phyloP scores from a whole-genome alignment of 2,329 filamentous ascomycete genomes.

The Ophiostoma triangulosporum region DNA sequence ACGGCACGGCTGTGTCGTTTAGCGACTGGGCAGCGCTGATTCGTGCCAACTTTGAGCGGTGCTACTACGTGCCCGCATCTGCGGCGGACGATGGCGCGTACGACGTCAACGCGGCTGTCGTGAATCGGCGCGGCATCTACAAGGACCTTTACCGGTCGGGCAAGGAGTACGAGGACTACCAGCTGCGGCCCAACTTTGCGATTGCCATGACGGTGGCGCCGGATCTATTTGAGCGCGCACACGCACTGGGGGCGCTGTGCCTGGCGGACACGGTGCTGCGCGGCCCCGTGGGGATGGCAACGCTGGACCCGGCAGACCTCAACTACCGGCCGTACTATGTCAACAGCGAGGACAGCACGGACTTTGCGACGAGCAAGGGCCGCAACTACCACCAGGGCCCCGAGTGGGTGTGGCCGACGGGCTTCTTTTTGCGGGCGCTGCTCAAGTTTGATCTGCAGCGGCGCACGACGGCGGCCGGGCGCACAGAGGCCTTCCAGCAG shows the following conservation, averaged over 20 bases:
- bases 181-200: conserved; percentile 84
- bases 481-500: conserved; percentile 86
- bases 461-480: conserved; percentile 48
- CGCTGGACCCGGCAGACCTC: conserved; percentile 77
- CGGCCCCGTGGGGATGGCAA: conserved; percentile 89
- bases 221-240: conserved; percentile 64
- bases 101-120: conserved; percentile 62
- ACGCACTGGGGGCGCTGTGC: conserved; percentile 68
- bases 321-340: conserved; percentile 93
- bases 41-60: conserved; percentile 77
- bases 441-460: conserved; percentile 79
- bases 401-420: conserved; percentile 96
- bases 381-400: conserved; percentile 97
- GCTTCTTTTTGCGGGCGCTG: conserved; percentile 85
- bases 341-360: conserved; percentile 83
- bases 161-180: conserved; percentile 96
- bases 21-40: conserved; percentile 67
- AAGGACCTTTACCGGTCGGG: conserved; percentile 91
- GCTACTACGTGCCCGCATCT: conserved; percentile 71
- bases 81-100: conserved; percentile 59
- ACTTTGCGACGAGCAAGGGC: conserved; percentile 87
- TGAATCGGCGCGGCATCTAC: conserved; percentile 93
- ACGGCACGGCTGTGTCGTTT: conserved; percentile 52
- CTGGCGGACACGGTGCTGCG: conserved; percentile 67
- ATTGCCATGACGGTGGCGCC: conserved; percentile 93